phyloP scores from a whole-genome alignment of 2,329 filamentous ascomycete genomes.

The Fusarium illudens region DNA sequence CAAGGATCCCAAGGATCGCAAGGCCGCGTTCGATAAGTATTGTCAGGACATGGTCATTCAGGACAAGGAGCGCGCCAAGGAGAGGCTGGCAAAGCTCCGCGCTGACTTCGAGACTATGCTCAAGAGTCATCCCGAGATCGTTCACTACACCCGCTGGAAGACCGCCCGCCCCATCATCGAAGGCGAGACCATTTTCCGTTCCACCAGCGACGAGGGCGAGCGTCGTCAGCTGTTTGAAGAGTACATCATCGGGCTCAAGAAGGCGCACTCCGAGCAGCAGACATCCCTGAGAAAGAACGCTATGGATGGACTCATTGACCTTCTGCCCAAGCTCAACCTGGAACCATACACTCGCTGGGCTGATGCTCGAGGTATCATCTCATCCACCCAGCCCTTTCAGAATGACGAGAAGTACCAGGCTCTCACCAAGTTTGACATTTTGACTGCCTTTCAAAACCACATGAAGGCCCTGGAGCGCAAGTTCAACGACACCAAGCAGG shows the following conservation, averaged over 20 bases:
- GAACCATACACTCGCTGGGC: conserved; percentile 96
- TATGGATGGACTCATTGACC: conserved; percentile 80
- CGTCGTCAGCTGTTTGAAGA: conserved; percentile 92
- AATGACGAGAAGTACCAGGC: conserved; percentile 84
- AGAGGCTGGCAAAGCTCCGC: conserved; percentile 89
- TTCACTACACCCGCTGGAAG: conserved; percentile 96
- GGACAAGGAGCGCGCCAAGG: conserved; percentile 94
- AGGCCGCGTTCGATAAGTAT: conserved; percentile 93
- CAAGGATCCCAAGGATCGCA: conserved; percentile 90
- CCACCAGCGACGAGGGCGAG: conserved; percentile 86
- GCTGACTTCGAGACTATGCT: conserved; percentile 97
- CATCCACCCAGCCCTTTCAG: conserved; percentile 79
- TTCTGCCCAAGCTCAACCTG: conserved; percentile 81
- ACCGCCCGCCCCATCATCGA: conserved; percentile 94
- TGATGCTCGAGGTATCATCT: conserved; percentile 84
- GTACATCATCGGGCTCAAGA: conserved; percentile 87
- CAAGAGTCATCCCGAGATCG: conserved; percentile 95
- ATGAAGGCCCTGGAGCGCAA: conserved; percentile 90
- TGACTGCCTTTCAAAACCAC: conserved; percentile 93
- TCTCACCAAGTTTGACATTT: conserved; percentile 86
- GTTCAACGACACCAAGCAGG: conserved; percentile 90
- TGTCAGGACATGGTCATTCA: conserved; percentile 87
- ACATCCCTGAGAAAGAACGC: conserved; percentile 77
- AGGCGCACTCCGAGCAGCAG: conserved; percentile 79
- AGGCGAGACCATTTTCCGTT: conserved; percentile 93